Conservation (phyloP, 352 stramenopile genomes). For the Pythium diclinum region DNA sequence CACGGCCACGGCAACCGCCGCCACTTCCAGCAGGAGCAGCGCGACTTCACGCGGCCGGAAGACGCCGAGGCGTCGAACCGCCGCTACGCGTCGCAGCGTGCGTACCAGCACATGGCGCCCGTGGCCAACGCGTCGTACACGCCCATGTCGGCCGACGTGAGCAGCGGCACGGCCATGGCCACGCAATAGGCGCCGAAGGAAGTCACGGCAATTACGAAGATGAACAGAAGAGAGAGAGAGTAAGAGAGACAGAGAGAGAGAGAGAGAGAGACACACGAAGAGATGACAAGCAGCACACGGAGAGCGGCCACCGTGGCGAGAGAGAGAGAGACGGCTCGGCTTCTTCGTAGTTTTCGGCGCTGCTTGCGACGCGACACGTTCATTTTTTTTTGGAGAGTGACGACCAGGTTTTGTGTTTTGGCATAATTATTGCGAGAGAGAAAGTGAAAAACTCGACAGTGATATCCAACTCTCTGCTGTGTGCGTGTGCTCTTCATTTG, state of each 20-base stretch:
- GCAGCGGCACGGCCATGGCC: constrained; percentile 75
- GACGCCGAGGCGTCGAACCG: constrained; percentile 77
- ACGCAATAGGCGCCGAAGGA: constrained; percentile 11
- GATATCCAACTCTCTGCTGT: not conserved
- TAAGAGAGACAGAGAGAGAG: not conserved
- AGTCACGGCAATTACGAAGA: not conserved
- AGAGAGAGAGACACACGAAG: not conserved
- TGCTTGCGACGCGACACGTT: not conserved
- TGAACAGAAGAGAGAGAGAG: not conserved
- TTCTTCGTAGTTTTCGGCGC: not conserved
- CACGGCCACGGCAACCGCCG: constrained; percentile 13
- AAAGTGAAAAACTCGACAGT: constrained; percentile 5
- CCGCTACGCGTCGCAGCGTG: constrained; percentile 70
- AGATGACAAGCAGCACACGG: not conserved
- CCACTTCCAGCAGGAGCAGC: constrained; percentile 45
- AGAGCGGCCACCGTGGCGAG: not conserved
- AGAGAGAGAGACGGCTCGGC: not conserved
- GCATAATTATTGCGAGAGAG: constrained; percentile 17
- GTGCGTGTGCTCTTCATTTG: not conserved
- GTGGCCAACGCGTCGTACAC: constrained; percentile 57
- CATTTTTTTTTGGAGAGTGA: not conserved
- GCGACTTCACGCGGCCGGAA: constrained; percentile 72
- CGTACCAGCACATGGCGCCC: constrained; percentile 79
- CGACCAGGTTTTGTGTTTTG: constrained; percentile 7
- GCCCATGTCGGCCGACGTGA: constrained; percentile 60